These are phyloP conservation scores for Phytophthora tentaculata DNA, from an alignment of 352 stramenopile genomes.

Conservation along the genomic window DNA sequence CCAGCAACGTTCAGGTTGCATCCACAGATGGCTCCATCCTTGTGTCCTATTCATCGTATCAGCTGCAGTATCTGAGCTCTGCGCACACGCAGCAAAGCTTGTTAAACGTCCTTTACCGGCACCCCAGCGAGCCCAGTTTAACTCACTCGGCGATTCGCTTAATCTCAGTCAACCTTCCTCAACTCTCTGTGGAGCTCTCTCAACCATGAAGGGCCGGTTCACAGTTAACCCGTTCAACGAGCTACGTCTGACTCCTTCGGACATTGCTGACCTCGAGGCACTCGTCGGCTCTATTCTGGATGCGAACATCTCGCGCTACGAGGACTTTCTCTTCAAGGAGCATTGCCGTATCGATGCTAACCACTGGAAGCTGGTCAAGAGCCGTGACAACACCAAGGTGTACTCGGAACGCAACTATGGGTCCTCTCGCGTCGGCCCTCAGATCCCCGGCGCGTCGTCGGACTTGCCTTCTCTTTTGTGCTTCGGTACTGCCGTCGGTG, in stretches of 20 bases:
- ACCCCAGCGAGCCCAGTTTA: background rate
- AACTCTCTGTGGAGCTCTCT: background rate
- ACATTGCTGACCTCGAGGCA: slow-evolving; percentile 30
- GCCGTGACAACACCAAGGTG: slow-evolving; percentile 35
- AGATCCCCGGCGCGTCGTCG: slow-evolving; percentile 18
- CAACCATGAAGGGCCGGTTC: slow-evolving; percentile 38
- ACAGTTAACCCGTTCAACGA: slow-evolving; percentile 44
- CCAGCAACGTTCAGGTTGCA: background rate
- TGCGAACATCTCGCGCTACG: slow-evolving; percentile 38
- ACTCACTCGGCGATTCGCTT: slow-evolving; percentile 20
- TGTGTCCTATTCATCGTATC: slow-evolving; percentile 22
- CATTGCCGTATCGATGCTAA: slow-evolving; percentile 31
- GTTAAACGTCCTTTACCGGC: slow-evolving; percentile 12
- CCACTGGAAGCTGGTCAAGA: slow-evolving; percentile 46
- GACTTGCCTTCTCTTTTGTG: slow-evolving; percentile 37
- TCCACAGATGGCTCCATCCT: slow-evolving; percentile 12
- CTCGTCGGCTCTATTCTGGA: slow-evolving; percentile 38
- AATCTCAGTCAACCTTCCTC: slow-evolving; percentile 1
- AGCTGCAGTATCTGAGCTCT: slow-evolving; percentile 12
- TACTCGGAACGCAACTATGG: slow-evolving; percentile 33
- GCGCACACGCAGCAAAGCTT: background rate
- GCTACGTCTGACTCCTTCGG: slow-evolving; percentile 34
- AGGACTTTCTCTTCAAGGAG: slow-evolving; percentile 40
- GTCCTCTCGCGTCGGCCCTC: slow-evolving; percentile 23
- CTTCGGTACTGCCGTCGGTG: slow-evolving; percentile 42